A percentile compares a stretch with the other conserved stretches of the same genome.
Evolutionary conservation across 2,329 filamentous ascomycete species (phyloP).

Genomic region (Colletotrichum sp.): DNA sequence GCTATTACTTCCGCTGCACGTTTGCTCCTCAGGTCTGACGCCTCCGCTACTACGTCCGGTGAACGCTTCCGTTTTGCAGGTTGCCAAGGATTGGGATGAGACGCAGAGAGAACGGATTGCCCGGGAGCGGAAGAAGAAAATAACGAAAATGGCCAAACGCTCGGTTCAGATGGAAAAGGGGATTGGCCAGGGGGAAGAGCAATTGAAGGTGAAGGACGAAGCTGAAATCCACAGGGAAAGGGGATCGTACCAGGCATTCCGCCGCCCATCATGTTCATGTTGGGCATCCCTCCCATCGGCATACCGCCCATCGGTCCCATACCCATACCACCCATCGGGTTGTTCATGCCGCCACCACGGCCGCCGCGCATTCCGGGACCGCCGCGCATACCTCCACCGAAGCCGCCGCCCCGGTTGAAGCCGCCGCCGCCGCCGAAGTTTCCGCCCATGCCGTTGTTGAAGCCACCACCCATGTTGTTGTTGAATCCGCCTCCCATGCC

Average conservation of each 20-base stretch:
- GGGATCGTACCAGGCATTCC: slow-evolving; percentile 59
- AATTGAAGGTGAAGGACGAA: background rate
- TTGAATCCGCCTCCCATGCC: slow-evolving; percentile 48
- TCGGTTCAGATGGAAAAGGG: background rate
- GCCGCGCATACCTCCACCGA: slow-evolving; percentile 54
- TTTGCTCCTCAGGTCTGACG: background rate
- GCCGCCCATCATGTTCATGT: slow-evolving; percentile 56
- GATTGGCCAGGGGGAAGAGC: background rate
- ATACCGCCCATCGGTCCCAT: slow-evolving; percentile 52
- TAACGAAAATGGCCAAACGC: background rate
- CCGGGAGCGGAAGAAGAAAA: background rate
- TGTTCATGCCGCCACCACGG: slow-evolving; percentile 47
- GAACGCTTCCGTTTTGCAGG: background rate
- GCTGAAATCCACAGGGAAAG: slow-evolving; percentile 7
- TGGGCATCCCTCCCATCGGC: slow-evolving; percentile 57
- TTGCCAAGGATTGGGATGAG: background rate
- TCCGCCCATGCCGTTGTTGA: slow-evolving; percentile 57
- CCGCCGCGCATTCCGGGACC: slow-evolving; percentile 44
- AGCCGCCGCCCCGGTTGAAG: slow-evolving; percentile 52
- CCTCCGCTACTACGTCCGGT: background rate
- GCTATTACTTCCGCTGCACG: background rate
- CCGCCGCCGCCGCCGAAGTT: slow-evolving; percentile 46
- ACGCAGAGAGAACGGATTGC: background rate
- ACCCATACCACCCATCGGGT: slow-evolving; percentile 55
- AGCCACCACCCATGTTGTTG: slow-evolving; percentile 47